A percentile compares a stretch with the other conserved stretches of the same genome.
These are phyloP conservation scores for Phytophthora niederhauseri DNA, from an alignment of 352 stramenopile genomes.

Conservation along the genomic window DNA sequence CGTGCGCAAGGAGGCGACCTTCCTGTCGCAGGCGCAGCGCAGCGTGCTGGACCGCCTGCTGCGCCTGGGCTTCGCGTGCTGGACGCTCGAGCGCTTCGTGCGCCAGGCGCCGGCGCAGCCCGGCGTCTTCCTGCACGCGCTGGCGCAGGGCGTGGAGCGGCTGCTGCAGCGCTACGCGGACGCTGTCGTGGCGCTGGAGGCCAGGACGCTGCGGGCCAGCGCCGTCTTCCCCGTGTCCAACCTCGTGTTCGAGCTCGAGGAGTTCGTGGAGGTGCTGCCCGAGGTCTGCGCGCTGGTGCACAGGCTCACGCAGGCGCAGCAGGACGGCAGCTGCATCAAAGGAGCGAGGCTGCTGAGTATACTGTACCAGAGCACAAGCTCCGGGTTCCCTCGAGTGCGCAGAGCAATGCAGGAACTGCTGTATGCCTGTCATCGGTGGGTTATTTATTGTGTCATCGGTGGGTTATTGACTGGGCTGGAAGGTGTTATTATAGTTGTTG, in stretches of 20 bases:
- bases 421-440: constrained; percentile 58
- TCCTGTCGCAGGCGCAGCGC: constrained; percentile 58
- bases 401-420: constrained; percentile 62
- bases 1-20: constrained; percentile 45
- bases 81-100: constrained; percentile 59
- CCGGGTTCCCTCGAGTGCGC: constrained; percentile 64
- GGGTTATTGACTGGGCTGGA: constrained; percentile 1
- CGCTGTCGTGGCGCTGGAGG: constrained; percentile 57
- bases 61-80: constrained; percentile 56
- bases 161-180: constrained; percentile 61
- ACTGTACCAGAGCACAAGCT: constrained; percentile 48
- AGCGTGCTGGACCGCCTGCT: constrained; percentile 63
- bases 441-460: constrained; percentile 54
- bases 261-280: constrained; percentile 63
- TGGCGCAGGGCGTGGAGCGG: constrained; percentile 61
- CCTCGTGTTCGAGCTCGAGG: constrained; percentile 72
- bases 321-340: constrained; percentile 17
- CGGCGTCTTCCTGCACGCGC: constrained; percentile 63
- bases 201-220: constrained; percentile 48
- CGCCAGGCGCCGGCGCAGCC: constrained; percentile 21
- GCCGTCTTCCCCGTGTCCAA: constrained; percentile 65
- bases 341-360: constrained; percentile 50
- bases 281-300: constrained; percentile 61
- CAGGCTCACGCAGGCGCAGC: constrained; percentile 28
- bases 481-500: background rate